Percentiles rank a stretch among this genome's conserved stretches.
These are phyloP conservation scores for Linum tenue DNA, from an alignment of 345 rosid genomes.

Conservation along the genomic window DNA sequence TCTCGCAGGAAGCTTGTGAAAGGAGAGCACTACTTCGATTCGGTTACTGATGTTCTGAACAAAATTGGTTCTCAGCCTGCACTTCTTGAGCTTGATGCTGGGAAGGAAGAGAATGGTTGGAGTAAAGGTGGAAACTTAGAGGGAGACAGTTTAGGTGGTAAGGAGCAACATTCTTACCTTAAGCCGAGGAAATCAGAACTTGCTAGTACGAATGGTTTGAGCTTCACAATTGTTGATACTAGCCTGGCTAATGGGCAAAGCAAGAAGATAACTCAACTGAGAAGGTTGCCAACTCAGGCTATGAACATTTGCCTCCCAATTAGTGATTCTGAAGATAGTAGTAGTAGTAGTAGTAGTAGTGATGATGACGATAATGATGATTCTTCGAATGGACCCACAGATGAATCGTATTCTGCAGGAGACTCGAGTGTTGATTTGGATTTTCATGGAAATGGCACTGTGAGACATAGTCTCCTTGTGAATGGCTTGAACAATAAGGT, in stretches of 20 bases:
- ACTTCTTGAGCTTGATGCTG: slow-evolving; percentile 44
- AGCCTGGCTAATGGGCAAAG: slow-evolving; percentile 27
- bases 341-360: neutral
- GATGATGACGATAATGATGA: slow-evolving; percentile 7
- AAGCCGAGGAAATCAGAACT: slow-evolving; percentile 30
- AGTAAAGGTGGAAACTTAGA: slow-evolving; percentile 18
- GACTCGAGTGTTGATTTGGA: slow-evolving; percentile 16
- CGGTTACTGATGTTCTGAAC: slow-evolving; percentile 44
- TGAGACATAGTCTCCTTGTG: neutral
- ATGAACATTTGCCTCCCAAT: slow-evolving; percentile 10
- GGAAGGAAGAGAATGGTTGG: slow-evolving; percentile 20
- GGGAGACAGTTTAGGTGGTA: slow-evolving; percentile 21
- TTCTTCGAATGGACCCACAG: slow-evolving; percentile 22
- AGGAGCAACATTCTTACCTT: slow-evolving; percentile 34
- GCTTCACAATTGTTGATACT: slow-evolving; percentile 49
- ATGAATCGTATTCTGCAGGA: slow-evolving; percentile 25
- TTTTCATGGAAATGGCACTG: slow-evolving; percentile 12
- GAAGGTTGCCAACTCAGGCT: slow-evolving; percentile 32
- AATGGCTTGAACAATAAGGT: slow-evolving; percentile 10
- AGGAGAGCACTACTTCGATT: slow-evolving; percentile 69
- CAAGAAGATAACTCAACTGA: slow-evolving; percentile 34
- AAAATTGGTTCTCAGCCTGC: slow-evolving; percentile 41
- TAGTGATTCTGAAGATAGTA: slow-evolving; percentile 27
- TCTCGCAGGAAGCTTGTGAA: slow-evolving; percentile 66
- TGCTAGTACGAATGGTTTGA: slow-evolving; percentile 14